Evolutionary conservation across 768 basidiomycete genomes (phyloP).

Genomic region (Trametes meyenii): DNA sequence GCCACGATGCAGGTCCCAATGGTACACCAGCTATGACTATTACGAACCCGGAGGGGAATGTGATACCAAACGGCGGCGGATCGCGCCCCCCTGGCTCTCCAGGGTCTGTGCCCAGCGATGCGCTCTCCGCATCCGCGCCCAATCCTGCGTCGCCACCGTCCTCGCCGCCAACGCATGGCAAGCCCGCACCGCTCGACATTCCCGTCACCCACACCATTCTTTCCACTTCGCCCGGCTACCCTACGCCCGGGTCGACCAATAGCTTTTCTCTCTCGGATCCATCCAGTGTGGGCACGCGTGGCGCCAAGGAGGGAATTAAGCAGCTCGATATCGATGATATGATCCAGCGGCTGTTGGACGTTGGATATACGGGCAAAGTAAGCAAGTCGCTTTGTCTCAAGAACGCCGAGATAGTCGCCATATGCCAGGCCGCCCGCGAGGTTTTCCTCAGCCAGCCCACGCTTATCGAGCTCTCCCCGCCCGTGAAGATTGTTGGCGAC

Average conservation of each 20-base stretch:
- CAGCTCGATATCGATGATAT: conserved; percentile 96
- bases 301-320: conserved; percentile 66
- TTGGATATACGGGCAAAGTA: conserved; percentile 97
- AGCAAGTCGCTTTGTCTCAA: conserved; percentile 95
- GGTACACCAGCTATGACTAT: conserved; percentile 39
- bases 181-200: conserved; percentile 70
- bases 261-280: conserved; percentile 44
- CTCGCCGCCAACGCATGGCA: conserved; percentile 34
- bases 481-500: conserved; percentile 99
- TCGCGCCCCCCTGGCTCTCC: conserved; percentile 38
- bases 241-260: conserved; percentile 50
- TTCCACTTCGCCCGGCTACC: conserved; percentile 49
- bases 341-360: conserved; percentile 94
- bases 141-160: conserved; percentile 28
- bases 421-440: conserved; percentile 94
- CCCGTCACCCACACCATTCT: conserved; percentile 86
- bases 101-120: conserved; percentile 39
- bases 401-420: conserved; percentile 91
- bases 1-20: conserved; percentile 37
- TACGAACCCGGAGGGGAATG: conserved; percentile 37
- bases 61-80: conserved; percentile 45
- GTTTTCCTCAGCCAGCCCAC: conserved; percentile 97
- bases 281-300: conserved; percentile 43
- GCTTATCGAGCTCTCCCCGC: conserved; percentile 94
- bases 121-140: conserved; percentile 39